A percentile compares a stretch with the other conserved stretches of the same genome.
Conservation (phyloP, 805 yeast genomes). For the Myxozyma kluyveri region DNA sequence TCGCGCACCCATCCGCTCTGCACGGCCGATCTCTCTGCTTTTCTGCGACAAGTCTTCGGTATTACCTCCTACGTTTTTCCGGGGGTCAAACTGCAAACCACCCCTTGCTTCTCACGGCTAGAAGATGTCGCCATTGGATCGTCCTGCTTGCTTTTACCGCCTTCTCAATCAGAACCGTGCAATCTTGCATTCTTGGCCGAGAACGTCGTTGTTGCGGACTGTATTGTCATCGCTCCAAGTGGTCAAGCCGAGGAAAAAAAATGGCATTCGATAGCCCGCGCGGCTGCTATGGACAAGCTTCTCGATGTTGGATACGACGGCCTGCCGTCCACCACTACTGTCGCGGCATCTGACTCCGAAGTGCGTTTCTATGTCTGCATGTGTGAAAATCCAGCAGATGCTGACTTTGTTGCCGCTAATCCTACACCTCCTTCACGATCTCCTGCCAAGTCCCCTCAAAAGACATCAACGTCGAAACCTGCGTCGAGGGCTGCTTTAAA, state of each 20-base stretch:
- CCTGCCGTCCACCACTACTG: too few species aligned
- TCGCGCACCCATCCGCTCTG: neutral
- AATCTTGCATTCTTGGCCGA: conserved; percentile 3
- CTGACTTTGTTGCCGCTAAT: neutral
- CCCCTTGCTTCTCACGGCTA: conserved; percentile 1
- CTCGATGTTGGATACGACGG: neutral
- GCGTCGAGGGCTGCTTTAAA: too few species aligned
- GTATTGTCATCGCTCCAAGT: conserved; percentile 13
- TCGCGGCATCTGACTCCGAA: neutral
- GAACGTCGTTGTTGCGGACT: conserved; percentile 11
- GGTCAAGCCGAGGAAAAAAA: conserved; percentile 24
- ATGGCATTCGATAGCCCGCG: conserved; percentile 26
- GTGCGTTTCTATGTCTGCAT: neutral
- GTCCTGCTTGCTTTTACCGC: conserved; percentile 14
- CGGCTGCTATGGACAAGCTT: conserved; percentile 24
- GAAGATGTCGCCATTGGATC: conserved; percentile 9
- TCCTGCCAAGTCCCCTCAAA: neutral
- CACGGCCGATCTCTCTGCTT: conserved; percentile 3
- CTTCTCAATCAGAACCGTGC: conserved; percentile 9
- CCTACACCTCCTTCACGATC: neutral
- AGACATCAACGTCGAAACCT: too few species aligned
- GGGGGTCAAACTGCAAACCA: conserved; percentile 18
- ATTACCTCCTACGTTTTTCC: conserved; percentile 18
- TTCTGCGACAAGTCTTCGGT: conserved; percentile 10
- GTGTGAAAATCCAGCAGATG: neutral